Base-by-base conservation (phyloP, 257 asterid species). In the Eucommia ulmoides region DNA sequence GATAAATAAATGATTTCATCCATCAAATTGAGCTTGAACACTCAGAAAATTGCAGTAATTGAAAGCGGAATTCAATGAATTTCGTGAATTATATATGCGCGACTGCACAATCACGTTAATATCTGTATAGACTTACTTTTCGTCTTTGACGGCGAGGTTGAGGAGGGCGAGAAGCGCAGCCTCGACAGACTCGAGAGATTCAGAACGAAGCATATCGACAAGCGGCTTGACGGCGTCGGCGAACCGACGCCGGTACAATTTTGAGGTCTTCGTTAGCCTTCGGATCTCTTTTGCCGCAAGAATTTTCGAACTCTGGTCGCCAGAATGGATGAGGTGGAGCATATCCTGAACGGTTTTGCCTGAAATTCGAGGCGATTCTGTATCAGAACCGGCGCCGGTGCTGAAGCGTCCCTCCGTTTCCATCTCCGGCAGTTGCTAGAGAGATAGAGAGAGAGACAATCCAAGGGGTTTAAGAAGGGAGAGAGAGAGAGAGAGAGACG, bases 241-340 rank as follows among this genome's bases (percentile, higher is more conserved):
- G 62, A 88, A 86, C 56, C 74, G 77, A 14, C 94, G 96, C 11
- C 96, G 84, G 76, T 78, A 83, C 53, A 84, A 61, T 58, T 83
- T 88, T 38, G 94, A 86, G 12, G 93, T 83, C 79, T 76, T 80
- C 12, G 96, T 80, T 26, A 86, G 79, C 20, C 87, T 84, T 18
- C 96, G 75, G 65, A 86, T 83, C 65, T 80, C 96, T 72, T 47
- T 69, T 5, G 96, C 96, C 23, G 96, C 94, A 22, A 75, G 71
- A 7, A 83, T 19, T 53, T 74, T 76, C 29, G 23, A 59, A 56
- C 19, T 22, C 1, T 50, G 55, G 33, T 70, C 89, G 50, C 68
- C 77, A 23, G 93, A 83, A 29, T 69, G 76, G 29, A 80, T 63
- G 11, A 86, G 81, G 38, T 55, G 49, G 29, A 80, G 79, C n/a